phyloP scores from a whole-genome alignment of 2,329 filamentous ascomycete species.

The Sporothrix phasma region DNA sequence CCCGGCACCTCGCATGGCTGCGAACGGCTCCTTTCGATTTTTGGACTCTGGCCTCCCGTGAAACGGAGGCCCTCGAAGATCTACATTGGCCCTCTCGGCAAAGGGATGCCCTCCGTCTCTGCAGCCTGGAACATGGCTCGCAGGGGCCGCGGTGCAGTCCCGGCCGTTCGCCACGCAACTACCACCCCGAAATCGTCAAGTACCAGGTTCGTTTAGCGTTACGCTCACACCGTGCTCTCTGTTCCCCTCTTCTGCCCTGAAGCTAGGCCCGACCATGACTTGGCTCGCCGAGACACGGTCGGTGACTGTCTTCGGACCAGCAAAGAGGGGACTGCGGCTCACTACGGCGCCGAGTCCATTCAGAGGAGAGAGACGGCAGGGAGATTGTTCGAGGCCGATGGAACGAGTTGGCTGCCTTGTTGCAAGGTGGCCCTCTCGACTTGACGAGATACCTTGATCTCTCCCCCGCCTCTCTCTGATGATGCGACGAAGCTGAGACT shows the following conservation, averaged over 20 bases:
- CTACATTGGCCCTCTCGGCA: neutral
- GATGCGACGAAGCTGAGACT: slow-evolving; percentile 72
- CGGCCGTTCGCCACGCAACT: neutral
- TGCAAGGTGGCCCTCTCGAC: neutral
- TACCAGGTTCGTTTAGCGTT: slow-evolving; percentile 17
- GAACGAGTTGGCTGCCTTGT: neutral
- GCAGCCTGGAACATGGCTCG: neutral
- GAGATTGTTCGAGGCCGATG: neutral
- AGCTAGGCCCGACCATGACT: neutral
- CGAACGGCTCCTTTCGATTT: neutral
- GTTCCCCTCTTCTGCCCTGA: neutral
- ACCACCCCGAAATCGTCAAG: neutral
- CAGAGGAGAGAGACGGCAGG: slow-evolving; percentile 20
- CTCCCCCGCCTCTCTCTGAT: neutral
- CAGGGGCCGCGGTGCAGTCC: neutral
- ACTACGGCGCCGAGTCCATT: slow-evolving; percentile 72
- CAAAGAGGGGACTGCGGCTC: slow-evolving; percentile 45
- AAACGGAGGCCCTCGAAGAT: neutral
- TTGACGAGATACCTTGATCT: neutral
- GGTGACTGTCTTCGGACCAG: neutral
- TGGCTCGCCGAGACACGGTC: neutral
- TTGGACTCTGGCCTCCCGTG: neutral
- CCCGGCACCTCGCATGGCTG: neutral
- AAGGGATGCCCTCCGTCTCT: neutral
- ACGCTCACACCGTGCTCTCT: slow-evolving; percentile 15